phyloP scores from a whole-genome alignment of 2,329 filamentous ascomycete genomes.

The Fusarium nelsonii region DNA sequence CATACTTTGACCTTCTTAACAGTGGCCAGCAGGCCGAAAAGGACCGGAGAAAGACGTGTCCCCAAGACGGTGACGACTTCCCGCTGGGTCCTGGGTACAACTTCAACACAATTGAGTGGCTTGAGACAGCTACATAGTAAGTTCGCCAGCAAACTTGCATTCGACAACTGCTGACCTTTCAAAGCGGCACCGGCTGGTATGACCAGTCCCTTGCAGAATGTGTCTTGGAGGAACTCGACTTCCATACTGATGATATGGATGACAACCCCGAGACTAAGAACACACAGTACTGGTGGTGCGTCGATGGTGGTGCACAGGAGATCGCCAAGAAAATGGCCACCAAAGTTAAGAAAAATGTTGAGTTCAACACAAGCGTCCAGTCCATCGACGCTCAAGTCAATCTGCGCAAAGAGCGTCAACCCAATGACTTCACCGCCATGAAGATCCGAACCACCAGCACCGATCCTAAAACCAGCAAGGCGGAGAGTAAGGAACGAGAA shows the following conservation, averaged over 20 bases:
- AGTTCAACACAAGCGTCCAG: neutral
- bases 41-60: too few relatives aligned
- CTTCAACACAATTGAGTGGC: slow-evolving; percentile 24
- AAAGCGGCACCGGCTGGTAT: slow-evolving; percentile 21
- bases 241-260: neutral
- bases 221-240: slow-evolving; percentile 18
- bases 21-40: too few relatives aligned
- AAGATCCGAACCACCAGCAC: neutral
- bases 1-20: too few relatives aligned
- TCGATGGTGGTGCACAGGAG: slow-evolving; percentile 13
- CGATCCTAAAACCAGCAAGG: neutral
- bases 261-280: neutral
- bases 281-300: slow-evolving; percentile 13
- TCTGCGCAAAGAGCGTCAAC: neutral
- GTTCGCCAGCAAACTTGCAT: fast-evolving
- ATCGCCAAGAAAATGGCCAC: slow-evolving; percentile 14
- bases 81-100: neutral
- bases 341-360: neutral
- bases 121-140: slow-evolving; percentile 9
- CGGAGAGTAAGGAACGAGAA: neutral
- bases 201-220: slow-evolving; percentile 17
- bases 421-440: neutral
- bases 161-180: neutral
- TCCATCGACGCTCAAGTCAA: neutral
- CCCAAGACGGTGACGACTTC: too few relatives aligned